A percentile compares a stretch with the other conserved stretches of the same genome.
Evolutionary conservation across 768 basidiomycete species (phyloP).

Genomic region (Calocera viscosa): DNA sequence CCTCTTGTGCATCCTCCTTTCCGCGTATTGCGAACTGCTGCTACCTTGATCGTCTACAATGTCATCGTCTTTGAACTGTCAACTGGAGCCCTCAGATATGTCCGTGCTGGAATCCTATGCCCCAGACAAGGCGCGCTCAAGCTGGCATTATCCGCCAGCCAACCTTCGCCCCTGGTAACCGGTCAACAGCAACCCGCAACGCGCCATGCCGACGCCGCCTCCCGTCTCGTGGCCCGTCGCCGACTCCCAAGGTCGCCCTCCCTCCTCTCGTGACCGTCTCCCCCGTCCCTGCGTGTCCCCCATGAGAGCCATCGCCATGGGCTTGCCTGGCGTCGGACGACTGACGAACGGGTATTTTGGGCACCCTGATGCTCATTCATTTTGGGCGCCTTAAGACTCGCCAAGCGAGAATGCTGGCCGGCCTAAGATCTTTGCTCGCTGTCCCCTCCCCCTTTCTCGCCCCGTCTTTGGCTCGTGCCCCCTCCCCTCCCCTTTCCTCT

Average conservation of each 20-base stretch:
- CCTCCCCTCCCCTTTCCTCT: not conserved
- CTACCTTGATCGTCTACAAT: not conserved
- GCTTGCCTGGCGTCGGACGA: not conserved
- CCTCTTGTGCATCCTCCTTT: not conserved
- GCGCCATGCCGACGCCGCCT: conserved; percentile 3
- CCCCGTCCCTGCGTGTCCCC: no score
- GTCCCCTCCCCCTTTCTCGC: not conserved
- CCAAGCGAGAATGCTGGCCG: not conserved
- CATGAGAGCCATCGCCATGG: not conserved
- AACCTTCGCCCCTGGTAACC: not conserved
- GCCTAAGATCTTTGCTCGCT: conserved; percentile 3
- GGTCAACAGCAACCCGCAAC: not conserved
- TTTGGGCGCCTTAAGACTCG: not conserved
- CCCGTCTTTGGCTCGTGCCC: not conserved
- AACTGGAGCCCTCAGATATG: no score
- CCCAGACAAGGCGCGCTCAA: not conserved
- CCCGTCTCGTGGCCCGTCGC: not conserved
- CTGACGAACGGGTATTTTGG: no score
- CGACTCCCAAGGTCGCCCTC: not conserved
- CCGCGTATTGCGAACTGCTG: not conserved
- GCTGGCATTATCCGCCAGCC: not conserved
- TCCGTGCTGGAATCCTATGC: no score
- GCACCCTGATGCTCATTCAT: no score
- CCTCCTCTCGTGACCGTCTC: not conserved
- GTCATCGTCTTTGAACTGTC: not conserved